Evolutionary conservation across 805 yeast species (phyloP).

Genomic region (Grigorovia jiainica): DNA sequence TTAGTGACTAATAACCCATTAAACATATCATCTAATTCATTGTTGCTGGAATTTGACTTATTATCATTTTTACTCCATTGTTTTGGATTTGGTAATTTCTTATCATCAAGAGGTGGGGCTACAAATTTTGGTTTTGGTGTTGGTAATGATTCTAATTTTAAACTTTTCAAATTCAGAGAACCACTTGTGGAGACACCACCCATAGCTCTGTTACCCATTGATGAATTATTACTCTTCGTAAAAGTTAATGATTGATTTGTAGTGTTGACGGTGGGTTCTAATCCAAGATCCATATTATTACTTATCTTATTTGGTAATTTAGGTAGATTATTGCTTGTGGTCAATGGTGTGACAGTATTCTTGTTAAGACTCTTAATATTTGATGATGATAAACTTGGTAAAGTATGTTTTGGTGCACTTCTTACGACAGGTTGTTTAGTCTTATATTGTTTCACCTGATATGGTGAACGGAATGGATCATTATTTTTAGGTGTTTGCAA

Average conservation of each 20-base stretch:
- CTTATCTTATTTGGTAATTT: neutral
- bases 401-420: neutral
- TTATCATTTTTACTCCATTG: slow-evolving; percentile 26
- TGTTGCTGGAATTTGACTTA: slow-evolving; percentile 1
- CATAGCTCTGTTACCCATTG: neutral
- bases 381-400: neutral
- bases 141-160: slow-evolving; percentile 42
- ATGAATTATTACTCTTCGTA: slow-evolving; percentile 11
- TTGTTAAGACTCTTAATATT: too few relatives aligned
- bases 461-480: slow-evolving; percentile 15
- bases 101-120: slow-evolving; percentile 52
- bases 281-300: neutral
- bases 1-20: slow-evolving; percentile 4
- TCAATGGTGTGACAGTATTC: slow-evolving; percentile 9
- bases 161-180: neutral
- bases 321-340: slow-evolving; percentile 14
- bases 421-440: slow-evolving; percentile 2
- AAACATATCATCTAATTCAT: slow-evolving; percentile 6
- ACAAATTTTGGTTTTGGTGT: slow-evolving; percentile 23
- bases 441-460: slow-evolving; percentile 2
- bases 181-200: neutral
- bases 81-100: slow-evolving; percentile 28
- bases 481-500: slow-evolving; percentile 15
- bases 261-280: neutral
- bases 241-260: slow-evolving; percentile 5